These are phyloP conservation scores for Geotrichum fermentans DNA, from an alignment of 1,139 yeast genomes.

Conservation along the genomic window DNA sequence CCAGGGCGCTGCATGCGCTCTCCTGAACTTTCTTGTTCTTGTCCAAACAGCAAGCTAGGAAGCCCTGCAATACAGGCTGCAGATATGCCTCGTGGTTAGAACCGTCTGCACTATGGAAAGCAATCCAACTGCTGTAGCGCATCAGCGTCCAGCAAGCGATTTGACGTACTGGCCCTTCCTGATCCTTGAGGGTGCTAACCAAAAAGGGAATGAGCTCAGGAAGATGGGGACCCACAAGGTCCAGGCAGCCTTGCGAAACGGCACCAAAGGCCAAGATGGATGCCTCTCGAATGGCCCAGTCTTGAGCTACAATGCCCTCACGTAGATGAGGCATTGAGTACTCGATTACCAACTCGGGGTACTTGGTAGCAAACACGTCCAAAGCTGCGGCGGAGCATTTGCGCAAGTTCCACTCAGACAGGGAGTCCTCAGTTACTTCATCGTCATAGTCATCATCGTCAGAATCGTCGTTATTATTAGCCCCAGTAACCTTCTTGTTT, in stretches of 20 bases:
- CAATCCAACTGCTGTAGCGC: constrained; percentile 76
- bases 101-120: constrained; percentile 42
- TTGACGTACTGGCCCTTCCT: constrained; percentile 81
- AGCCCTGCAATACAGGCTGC: constrained; percentile 66
- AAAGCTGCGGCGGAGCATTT: constrained; percentile 93
- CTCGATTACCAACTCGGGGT: constrained; percentile 63
- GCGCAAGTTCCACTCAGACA: constrained; percentile 83
- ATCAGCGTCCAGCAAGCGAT: constrained; percentile 95
- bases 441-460: constrained; percentile 59
- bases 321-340: constrained; percentile 75
- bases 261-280: constrained; percentile 95
- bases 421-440: constrained; percentile 55
- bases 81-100: constrained; percentile 55
- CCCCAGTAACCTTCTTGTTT: constrained; percentile 28
- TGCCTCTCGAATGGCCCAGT: constrained; percentile 92
- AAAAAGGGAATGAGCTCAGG: constrained; percentile 82
- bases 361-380: constrained; percentile 67
- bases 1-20: constrained; percentile 84
- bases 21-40: constrained; percentile 88
- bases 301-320: constrained; percentile 58
- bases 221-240: constrained; percentile 62
- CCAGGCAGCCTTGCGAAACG: constrained; percentile 80
- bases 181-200: constrained; percentile 71
- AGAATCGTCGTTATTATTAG: constrained; percentile 40
- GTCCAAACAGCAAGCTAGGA: constrained; percentile 72